Conservation (phyloP, 163 green algal species). For the Coccomyxa subellipsoidea region DNA sequence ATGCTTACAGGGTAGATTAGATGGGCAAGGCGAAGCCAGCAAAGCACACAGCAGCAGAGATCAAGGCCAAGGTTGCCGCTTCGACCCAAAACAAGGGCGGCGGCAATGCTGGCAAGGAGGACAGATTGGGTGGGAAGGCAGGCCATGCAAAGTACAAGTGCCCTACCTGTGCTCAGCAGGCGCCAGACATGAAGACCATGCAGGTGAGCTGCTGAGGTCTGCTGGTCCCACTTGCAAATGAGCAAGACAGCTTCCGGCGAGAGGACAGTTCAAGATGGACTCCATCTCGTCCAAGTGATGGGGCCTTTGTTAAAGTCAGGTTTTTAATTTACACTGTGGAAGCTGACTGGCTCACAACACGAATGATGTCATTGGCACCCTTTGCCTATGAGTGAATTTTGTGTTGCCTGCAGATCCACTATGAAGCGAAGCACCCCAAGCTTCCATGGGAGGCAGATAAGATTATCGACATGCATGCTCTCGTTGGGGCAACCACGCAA, state of each 20-base stretch:
- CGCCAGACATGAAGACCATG: slow-evolving; percentile 74
- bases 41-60: slow-evolving; percentile 80
- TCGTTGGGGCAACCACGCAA: slow-evolving; percentile 58
- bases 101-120: slow-evolving; percentile 50
- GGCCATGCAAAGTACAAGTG: slow-evolving; percentile 84
- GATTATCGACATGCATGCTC: slow-evolving; percentile 54
- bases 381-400: background rate
- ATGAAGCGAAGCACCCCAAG: slow-evolving; percentile 79
- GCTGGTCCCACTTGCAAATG: background rate
- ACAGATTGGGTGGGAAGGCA: slow-evolving; percentile 65
- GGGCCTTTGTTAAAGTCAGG: no score
- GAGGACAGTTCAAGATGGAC: no score
- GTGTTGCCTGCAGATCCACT: slow-evolving; percentile 46
- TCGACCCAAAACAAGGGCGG: slow-evolving; percentile 64
- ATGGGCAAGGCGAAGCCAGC: slow-evolving; percentile 83
- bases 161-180: slow-evolving; percentile 50
- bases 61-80: slow-evolving; percentile 48
- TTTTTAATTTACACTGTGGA: no score
- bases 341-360: no score
- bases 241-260: no score
- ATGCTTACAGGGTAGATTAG: background rate
- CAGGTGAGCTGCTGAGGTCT: slow-evolving; percentile 13
- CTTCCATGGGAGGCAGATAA: slow-evolving; percentile 63
- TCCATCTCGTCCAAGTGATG: no score
- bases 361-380: background rate